phyloP scores from a whole-genome alignment of 1,284 basidiomycete genomes.

The Porogramme epimiltina region DNA sequence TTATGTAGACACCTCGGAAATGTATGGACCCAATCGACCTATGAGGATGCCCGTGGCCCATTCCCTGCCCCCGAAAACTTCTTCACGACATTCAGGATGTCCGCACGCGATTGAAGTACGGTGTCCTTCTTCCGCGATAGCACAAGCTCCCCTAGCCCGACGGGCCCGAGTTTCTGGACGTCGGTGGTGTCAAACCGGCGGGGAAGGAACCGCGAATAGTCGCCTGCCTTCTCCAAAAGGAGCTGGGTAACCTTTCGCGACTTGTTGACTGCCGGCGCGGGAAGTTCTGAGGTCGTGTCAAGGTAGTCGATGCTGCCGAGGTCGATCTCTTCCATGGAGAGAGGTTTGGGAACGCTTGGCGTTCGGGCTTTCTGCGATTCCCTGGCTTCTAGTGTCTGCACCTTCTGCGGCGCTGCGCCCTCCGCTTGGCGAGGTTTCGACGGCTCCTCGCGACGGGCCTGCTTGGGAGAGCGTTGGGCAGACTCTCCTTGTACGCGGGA shows the following conservation, averaged over 20 bases:
- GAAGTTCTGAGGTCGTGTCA: too few relatives aligned
- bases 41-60: conserved; percentile 2
- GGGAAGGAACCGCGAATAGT: conserved; percentile 50
- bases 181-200: conserved; percentile 9
- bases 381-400: too few relatives aligned
- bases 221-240: conserved; percentile 45
- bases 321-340: conserved; percentile 16
- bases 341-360: too few relatives aligned
- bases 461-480: too few relatives aligned
- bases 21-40: too few relatives aligned
- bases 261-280: too few relatives aligned
- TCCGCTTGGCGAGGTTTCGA: too few relatives aligned
- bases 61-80: conserved; percentile 4
- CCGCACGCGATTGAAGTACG: conserved; percentile 26
- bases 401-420: too few relatives aligned
- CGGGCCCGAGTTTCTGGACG: conserved; percentile 35
- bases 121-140: conserved; percentile 42
- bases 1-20: too few relatives aligned
- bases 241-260: conserved; percentile 29
- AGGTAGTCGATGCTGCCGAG: conserved; percentile 22
- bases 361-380: too few relatives aligned
- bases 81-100: conserved; percentile 25
- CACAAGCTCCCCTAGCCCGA: conserved; percentile 42
- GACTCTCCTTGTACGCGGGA: too few relatives aligned
- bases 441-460: too few relatives aligned